Conservation (phyloP, 192 early-diverging fungal species). For the Rhizophagus sp. region DNA sequence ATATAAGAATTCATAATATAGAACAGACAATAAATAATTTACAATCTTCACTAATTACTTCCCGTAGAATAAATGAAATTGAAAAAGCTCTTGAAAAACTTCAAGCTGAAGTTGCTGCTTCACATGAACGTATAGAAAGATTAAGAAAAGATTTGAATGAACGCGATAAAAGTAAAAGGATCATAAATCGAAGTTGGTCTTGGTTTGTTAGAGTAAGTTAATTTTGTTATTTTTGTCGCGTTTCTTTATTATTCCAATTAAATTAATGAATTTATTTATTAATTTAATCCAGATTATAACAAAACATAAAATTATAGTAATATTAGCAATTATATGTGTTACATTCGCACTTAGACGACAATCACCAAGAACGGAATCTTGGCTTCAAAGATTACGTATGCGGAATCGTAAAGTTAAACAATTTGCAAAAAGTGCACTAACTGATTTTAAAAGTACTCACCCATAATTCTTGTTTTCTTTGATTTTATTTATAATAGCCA, state of each 20-base stretch:
- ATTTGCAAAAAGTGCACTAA: conserved; percentile 13
- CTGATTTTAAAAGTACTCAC: conserved; percentile 10
- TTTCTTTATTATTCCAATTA: neutral
- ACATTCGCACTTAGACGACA: neutral
- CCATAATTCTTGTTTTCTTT: neutral
- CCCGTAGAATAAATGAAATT: conserved; percentile 16
- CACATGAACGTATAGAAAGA: conserved; percentile 15
- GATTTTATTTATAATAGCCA: neutral
- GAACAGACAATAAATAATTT: neutral
- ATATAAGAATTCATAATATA: neutral
- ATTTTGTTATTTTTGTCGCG: neutral
- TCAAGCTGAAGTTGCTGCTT: conserved; percentile 25
- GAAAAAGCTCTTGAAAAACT: conserved; percentile 20
- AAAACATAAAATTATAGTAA: conserved; percentile 16
- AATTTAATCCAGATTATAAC: conserved; percentile 10
- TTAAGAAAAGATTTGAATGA: conserved; percentile 7
- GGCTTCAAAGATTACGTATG: conserved; percentile 1
- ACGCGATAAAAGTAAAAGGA: conserved; percentile 5
- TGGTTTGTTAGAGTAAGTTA: conserved; percentile 10
- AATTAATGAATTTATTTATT: neutral
- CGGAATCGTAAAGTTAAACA: conserved; percentile 1
- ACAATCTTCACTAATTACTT: neutral
- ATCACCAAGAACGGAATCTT: neutral
- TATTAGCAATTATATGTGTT: neutral
- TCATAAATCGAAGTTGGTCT: neutral